Evolutionary conservation across 495 filamentous ascomycete species (phyloP), one percentile per base, ranked within the genome.

Genomic region (Aspergillus steynii): DNA sequence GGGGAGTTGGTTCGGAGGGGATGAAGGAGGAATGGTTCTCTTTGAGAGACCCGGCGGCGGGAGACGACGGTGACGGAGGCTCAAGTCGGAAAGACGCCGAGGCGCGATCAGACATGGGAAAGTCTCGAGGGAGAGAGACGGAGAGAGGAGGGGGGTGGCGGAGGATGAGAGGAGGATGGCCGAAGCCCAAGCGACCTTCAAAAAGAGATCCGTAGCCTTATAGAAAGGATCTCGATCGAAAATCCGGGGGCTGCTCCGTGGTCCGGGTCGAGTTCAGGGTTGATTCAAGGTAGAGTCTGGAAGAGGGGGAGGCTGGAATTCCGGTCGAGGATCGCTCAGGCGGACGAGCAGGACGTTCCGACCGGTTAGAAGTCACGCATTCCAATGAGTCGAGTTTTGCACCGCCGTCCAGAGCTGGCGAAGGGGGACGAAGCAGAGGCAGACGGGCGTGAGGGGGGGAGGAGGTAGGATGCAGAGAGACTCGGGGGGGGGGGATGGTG

Each of bases 21-120:
- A 67, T 57, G 46, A 56, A 64, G n/a, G 68, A 66, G 58, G 63
- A 64, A 49, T 42, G 64, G 59, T 59, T 76, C 68, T 74, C 77
- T 69, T 81, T 81, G 27, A 71, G 63, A 64, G 65, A 71, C 42
- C 70, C 73, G 54, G 71, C 65, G 63, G 77, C 70, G 51, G 77
- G 74, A 61, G 77, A 80, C 29, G 79, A 72, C 60, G 77, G 77
- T 57, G 79, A 81, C 66, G 71, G 74, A 70, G 76, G 77, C 61
- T 68, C 72, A 64, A 65, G 63, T 72, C 65, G 77, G 57, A 74
- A 76, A 57, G 74, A 71, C 50, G 70, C 66, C 59, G 73, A 71
- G 55, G 65, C 67, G 69, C 74, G 75, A 75, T 75, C 72, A 67
- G 77, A 81, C 79, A 81, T 81, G 74, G 69, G 66, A 68, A 52